Base-by-base conservation (phyloP, 1,284 basidiomycete species). In the Tausonia pullulans region DNA sequence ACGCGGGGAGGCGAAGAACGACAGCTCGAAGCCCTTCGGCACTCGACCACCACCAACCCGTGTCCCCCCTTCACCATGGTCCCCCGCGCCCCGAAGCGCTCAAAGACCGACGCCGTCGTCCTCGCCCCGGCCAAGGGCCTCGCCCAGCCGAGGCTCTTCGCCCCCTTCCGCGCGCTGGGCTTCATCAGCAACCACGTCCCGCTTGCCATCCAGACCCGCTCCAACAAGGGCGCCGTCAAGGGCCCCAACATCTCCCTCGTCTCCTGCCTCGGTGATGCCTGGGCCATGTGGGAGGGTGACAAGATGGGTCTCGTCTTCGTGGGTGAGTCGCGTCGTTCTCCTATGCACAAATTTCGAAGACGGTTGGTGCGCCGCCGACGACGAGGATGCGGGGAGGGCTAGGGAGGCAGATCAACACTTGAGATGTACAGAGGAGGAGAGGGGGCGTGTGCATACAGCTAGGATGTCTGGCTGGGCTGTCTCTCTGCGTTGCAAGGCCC, bases 271-370 rank as follows among this genome's bases (percentile, higher is more conserved):
- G 95, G 95, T 13, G 84, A 81, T 68, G 86, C 88, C 70, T 98
- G 95, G 95, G 88, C 91, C 27, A 81, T 98, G 76, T 98, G 95
- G 95, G 92, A 97, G 72, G 92, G 91, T 11, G 88, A 86, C 46
- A 90, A 87, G 76, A 93, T 98, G 88, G 83, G 82, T 14, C 78
- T 98, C 58, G 80, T 98, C 57, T 98, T 98, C 74, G 91, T 96
- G 67, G 92, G 94, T 87, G 74, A 78, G 89, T 74, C 27, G 27
- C 27, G 27, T 27, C 27, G 27, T 27, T 27, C 27, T 27, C 27
- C 27, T 27, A 27, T 27, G 27, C 27, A 27, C 27, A 27, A 27
- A 27, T 27, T 27, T 27, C 44, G 7, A 54, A 48, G 4, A 11
- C 13, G 40, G 16, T 40, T 7, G 49, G 43, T 43, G 39, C 8